phyloP scores from a whole-genome alignment of 805 yeast genomes.

The Teunomyces stri region DNA sequence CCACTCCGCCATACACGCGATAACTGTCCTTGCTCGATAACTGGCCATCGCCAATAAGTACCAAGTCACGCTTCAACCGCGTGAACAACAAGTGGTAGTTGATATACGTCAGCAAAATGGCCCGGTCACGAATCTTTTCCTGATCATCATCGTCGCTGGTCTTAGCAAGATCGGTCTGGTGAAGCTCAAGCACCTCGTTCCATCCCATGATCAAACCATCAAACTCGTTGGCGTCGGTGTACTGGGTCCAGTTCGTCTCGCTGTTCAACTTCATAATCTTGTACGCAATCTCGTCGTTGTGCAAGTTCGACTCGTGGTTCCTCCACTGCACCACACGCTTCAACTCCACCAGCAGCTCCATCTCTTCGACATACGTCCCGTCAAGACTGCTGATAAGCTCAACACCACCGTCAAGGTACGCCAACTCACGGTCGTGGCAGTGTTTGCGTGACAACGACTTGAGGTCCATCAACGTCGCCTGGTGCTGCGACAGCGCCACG shows the following conservation, averaged over 20 bases:
- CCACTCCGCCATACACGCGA: constrained; percentile 50
- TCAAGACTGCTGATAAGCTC: constrained; percentile 39
- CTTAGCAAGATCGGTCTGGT: constrained; percentile 53
- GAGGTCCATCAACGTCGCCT: constrained; percentile 8
- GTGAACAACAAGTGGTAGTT: constrained; percentile 64
- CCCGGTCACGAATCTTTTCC: constrained; percentile 64
- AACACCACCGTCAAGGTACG: constrained; percentile 40
- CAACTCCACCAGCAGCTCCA: constrained; percentile 23
- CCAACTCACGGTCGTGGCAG: constrained; percentile 23
- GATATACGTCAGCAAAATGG: constrained; percentile 73
- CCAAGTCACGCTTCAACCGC: constrained; percentile 69
- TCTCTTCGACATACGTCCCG: constrained; percentile 33
- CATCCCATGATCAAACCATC: constrained; percentile 61
- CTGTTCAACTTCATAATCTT: constrained; percentile 40
- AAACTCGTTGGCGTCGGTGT: constrained; percentile 44
- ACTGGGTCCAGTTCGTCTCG: constrained; percentile 15
- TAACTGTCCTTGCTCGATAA: constrained; percentile 40
- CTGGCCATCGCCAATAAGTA: constrained; percentile 40
- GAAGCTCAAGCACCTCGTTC: constrained; percentile 66
- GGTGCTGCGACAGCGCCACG: constrained; percentile 48
- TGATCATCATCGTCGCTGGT: constrained; percentile 48
- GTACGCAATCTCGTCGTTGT: constrained; percentile 71
- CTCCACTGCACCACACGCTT: constrained; percentile 47
- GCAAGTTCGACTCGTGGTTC: constrained; percentile 54
- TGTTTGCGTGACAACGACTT: constrained; percentile 11